These are phyloP conservation scores for Crucibulum laeve DNA, from an alignment of 768 basidiomycete genomes.

Conservation along the genomic window DNA sequence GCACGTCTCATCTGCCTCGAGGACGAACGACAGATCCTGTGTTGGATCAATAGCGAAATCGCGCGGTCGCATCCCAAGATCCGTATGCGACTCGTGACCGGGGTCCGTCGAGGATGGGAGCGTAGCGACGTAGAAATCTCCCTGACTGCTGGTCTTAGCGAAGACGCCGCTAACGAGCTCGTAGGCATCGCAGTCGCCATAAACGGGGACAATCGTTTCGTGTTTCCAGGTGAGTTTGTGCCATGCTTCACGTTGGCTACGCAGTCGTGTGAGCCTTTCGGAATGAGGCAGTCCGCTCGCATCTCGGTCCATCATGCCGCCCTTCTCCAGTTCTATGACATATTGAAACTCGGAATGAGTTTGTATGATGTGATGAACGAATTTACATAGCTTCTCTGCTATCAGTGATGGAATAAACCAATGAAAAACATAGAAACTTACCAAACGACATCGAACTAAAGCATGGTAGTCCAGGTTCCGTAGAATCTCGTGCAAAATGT, in stretches of 20 bases:
- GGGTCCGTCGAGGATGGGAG: neutral
- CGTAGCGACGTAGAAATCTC: neutral
- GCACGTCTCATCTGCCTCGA: conserved; percentile 17
- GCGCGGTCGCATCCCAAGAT: conserved; percentile 36
- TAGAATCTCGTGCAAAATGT: neutral
- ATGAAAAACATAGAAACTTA: neutral
- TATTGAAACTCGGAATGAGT: conserved; percentile 27
- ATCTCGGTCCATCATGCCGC: conserved; percentile 24
- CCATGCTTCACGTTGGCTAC: conserved; percentile 16
- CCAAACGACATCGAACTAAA: neutral
- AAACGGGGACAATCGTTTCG: neutral
- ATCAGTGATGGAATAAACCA: too few relatives aligned
- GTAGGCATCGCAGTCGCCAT: neutral
- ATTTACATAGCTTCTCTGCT: conserved; percentile 22
- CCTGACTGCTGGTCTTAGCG: neutral
- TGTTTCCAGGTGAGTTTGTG: conserved; percentile 12
- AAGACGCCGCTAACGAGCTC: neutral
- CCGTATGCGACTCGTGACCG: conserved; percentile 2
- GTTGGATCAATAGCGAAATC: conserved; percentile 67
- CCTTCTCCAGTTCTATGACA: conserved; percentile 27
- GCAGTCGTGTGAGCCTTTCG: conserved; percentile 12
- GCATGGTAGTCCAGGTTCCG: neutral
- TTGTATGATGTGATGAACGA: conserved; percentile 13
- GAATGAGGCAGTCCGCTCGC: conserved; percentile 7
- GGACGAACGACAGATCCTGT: conserved; percentile 51